A percentile compares a stretch with the other conserved stretches of the same genome.
These are phyloP conservation scores for Pleodorina starrii DNA, from an alignment of 139 green algal species.

Conservation along the genomic window DNA sequence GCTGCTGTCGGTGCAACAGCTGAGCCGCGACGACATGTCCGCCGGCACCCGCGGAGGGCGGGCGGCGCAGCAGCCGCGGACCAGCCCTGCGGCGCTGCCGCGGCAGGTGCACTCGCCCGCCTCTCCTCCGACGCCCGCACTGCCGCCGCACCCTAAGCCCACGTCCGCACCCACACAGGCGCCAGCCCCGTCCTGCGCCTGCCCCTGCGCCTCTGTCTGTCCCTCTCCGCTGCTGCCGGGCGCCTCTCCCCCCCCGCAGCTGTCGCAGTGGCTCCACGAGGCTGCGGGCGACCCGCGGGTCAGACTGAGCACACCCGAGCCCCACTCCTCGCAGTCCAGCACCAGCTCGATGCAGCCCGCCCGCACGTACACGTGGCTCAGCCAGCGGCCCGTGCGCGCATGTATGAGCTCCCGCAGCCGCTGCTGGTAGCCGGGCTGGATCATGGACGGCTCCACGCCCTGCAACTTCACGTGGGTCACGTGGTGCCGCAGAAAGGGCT, in stretches of 20 bases:
- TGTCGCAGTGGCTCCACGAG: background rate
- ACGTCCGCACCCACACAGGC: no score
- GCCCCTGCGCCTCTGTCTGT: background rate
- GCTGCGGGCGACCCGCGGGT: background rate
- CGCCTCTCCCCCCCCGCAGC: background rate
- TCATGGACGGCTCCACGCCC: background rate
- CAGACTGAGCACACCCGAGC: conserved; percentile 8
- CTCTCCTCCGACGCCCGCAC: no score
- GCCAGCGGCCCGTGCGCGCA: background rate
- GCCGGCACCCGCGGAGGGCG: no score
- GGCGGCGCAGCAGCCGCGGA: no score
- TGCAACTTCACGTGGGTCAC: conserved; percentile 31
- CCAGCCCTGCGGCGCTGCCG: no score
- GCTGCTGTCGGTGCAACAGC: no score
- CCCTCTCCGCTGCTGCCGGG: background rate
- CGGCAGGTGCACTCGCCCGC: no score
- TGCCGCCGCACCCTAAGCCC: no score
- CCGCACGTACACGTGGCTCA: conserved; percentile 16
- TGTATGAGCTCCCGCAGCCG: conserved; percentile 8
- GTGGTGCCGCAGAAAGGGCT: conserved; percentile 11
- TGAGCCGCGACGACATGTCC: no score
- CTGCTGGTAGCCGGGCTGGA: conserved; percentile 5
- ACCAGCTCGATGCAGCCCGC: conserved; percentile 28
- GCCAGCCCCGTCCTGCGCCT: no score
- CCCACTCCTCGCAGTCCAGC: conserved; percentile 21